Conservation (phyloP, 352 stramenopile species). For the Globisporangium barbulae region DNA sequence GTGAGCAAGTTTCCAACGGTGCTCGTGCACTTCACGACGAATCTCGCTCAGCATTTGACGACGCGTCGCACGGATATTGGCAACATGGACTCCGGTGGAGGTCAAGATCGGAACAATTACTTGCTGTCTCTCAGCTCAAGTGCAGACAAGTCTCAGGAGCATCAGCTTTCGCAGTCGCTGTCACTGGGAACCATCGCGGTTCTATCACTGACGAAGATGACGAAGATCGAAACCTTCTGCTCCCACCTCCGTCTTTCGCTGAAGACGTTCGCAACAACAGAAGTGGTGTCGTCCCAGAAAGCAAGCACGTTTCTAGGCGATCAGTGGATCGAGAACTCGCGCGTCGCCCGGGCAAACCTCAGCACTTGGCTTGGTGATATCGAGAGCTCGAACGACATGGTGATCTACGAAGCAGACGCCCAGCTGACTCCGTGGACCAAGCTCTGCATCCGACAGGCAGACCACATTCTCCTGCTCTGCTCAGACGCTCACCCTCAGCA, state of each 20-base stretch:
- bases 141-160: constrained; percentile 17
- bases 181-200: constrained; percentile 74
- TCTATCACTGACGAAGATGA: constrained; percentile 71
- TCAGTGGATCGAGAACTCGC: constrained; percentile 70
- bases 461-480: constrained; percentile 80
- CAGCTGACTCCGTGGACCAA: constrained; percentile 77
- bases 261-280: constrained; percentile 60
- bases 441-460: constrained; percentile 80
- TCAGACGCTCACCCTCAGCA: constrained; percentile 69
- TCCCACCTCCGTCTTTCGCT: constrained; percentile 54
- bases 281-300: constrained; percentile 72
- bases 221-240: constrained; percentile 76
- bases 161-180: constrained; percentile 27
- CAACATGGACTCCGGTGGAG: constrained; percentile 28
- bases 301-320: constrained; percentile 55
- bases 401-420: constrained; percentile 79
- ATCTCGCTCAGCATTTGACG: constrained; percentile 58
- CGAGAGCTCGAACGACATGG: constrained; percentile 69
- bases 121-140: constrained; percentile 57
- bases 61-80: constrained; percentile 34
- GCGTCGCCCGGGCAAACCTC: constrained; percentile 62
- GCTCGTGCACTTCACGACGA: constrained; percentile 80
- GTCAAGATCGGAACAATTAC: constrained; percentile 40
- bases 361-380: constrained; percentile 81
- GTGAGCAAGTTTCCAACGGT: constrained; percentile 64